These are phyloP conservation scores for Cladosporium velox DNA, from an alignment of 2,329 filamentous ascomycete genomes.

Conservation along the genomic window DNA sequence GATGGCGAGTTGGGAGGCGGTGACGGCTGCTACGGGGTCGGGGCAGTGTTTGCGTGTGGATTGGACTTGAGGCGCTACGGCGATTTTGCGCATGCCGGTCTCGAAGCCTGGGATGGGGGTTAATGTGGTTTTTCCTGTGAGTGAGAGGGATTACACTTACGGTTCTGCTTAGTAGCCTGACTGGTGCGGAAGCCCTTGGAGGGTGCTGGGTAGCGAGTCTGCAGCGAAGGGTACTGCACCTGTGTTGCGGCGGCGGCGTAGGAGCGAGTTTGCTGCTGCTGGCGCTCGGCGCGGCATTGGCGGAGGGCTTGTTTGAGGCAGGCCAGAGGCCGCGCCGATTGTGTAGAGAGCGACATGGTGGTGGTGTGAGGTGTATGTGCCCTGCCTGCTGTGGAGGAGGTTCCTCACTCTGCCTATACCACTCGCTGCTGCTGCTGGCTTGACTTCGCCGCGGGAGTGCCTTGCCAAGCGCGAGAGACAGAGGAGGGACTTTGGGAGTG, in stretches of 20 bases:
- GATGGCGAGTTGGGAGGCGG: conserved; percentile 65
- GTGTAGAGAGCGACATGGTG: conserved; percentile 59
- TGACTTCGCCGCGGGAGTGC: conserved; percentile 18
- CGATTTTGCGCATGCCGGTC: conserved; percentile 36
- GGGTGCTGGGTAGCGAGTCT: conserved; percentile 33
- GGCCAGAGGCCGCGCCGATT: conserved; percentile 66
- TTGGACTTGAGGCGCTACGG: conserved; percentile 52
- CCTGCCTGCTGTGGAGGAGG: conserved; percentile 3
- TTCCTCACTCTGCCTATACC: conserved; percentile 8
- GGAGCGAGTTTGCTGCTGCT: conserved; percentile 45
- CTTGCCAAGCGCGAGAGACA: conserved; percentile 9
- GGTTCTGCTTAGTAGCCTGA: conserved; percentile 39
- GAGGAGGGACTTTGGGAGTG: conserved; percentile 14
- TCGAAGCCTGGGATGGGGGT: conserved; percentile 32
- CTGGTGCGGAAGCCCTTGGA: conserved; percentile 34
- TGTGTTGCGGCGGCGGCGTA: conserved; percentile 43
- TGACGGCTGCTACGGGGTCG: conserved; percentile 69
- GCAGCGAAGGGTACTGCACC: conserved; percentile 54
- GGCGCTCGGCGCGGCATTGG: conserved; percentile 49
- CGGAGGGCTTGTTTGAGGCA: conserved; percentile 68
- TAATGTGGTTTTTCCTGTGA: neutral
- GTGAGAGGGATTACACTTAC: conserved; percentile 24
- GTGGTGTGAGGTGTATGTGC: conserved; percentile 12
- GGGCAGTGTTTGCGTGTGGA: conserved; percentile 59
- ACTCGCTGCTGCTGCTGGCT: conserved; percentile 2